A percentile compares a stretch with the other conserved stretches of the same genome.
Conservation (phyloP, 1,284 basidiomycete species). For the Cystobasidium pallidum region DNA sequence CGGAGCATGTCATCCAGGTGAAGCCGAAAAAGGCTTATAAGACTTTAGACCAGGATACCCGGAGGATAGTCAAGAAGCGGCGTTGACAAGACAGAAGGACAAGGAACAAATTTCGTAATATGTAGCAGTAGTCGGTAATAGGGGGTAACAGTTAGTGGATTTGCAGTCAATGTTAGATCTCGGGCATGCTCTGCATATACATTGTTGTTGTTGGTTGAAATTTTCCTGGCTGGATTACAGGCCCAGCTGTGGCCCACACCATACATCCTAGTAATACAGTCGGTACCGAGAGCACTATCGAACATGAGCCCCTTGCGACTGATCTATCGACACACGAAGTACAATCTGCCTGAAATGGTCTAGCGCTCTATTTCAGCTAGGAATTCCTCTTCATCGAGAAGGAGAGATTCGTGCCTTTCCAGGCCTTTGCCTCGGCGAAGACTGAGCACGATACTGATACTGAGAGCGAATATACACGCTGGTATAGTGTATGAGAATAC, state of each 20-base stretch:
- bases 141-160: neutral
- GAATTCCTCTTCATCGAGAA: conserved; percentile 35
- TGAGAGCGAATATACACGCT: conserved; percentile 28
- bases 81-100: neutral
- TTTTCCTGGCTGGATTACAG: neutral
- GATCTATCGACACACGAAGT: neutral
- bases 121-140: neutral
- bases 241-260: neutral
- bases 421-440: conserved; percentile 1
- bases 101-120: neutral
- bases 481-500: conserved; percentile 38
- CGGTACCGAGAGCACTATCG: neutral
- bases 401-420: conserved; percentile 5
- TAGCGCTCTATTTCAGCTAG: conserved; percentile 25
- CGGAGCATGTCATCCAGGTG: conserved; percentile 23
- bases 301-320: neutral
- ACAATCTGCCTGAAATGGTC: neutral
- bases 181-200: neutral
- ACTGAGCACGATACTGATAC: conserved; percentile 32
- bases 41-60: conserved; percentile 15
- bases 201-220: neutral
- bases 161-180: neutral
- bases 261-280: neutral
- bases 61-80: conserved; percentile 11
- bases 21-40: conserved; percentile 25